Conservation (phyloP, 108 stramenopile genomes). For the Cylindrotheca fusiformis region DNA sequence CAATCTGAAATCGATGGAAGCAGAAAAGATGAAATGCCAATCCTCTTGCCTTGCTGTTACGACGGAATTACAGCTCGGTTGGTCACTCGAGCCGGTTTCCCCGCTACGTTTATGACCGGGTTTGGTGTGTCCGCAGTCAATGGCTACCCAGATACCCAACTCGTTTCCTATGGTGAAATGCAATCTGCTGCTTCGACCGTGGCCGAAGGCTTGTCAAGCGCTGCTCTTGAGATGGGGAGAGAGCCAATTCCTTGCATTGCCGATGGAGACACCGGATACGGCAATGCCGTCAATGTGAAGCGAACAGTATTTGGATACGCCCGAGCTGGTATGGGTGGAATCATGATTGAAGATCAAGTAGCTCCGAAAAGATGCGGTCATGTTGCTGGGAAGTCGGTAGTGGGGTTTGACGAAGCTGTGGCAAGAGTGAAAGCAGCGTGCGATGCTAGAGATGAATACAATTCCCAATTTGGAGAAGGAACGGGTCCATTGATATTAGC, state of each 20-base stretch:
- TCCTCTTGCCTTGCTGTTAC: constrained; percentile 92
- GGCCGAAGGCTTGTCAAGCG: constrained; percentile 78
- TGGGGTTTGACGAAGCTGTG: constrained; percentile 86
- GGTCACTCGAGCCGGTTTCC: constrained; percentile 82
- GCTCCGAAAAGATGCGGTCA: constrained; percentile 95
- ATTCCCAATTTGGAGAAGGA: constrained; percentile 65
- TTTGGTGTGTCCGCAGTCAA: constrained; percentile 85
- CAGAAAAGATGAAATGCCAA: constrained; percentile 45
- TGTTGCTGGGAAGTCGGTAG: constrained; percentile 90
- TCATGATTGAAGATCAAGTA: constrained; percentile 98
- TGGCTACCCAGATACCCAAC: constrained; percentile 92
- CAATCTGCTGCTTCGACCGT: constrained; percentile 65
- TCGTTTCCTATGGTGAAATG: constrained; percentile 90
- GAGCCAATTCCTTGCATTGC: constrained; percentile 92
- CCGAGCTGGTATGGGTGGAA: constrained; percentile 92
- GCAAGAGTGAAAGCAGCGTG: constrained; percentile 88
- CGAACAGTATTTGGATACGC: constrained; percentile 86
- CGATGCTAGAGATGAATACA: constrained; percentile 91
- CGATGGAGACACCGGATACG: constrained; percentile 97
- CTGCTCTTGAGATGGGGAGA: constrained; percentile 57
- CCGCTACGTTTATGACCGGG: constrained; percentile 97
- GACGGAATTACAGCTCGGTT: constrained; percentile 95
- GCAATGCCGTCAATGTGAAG: constrained; percentile 93
- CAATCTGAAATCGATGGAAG: constrained; percentile 43
- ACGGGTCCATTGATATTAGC: constrained; percentile 86